Evolutionary conservation across 2,329 filamentous ascomycete genomes (phyloP).

Genomic region (Fusarium drepaniforme): DNA sequence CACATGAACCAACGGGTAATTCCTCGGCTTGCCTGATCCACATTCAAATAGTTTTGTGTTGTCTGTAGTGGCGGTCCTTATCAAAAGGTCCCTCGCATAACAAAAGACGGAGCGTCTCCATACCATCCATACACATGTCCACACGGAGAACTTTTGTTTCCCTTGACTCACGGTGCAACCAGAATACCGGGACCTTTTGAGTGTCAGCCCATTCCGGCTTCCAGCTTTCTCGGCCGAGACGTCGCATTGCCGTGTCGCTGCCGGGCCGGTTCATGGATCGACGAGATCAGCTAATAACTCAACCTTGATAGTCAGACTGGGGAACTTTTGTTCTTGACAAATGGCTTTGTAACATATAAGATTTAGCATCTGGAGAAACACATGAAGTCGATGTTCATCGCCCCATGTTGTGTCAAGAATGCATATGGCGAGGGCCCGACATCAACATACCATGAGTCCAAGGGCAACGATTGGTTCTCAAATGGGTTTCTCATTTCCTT

Average conservation of each 20-base stretch:
- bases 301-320: neutral
- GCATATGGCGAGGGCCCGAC: neutral
- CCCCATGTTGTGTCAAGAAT: neutral
- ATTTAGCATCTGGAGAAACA: neutral
- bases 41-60: neutral
- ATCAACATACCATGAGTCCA: neutral
- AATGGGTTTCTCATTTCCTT: neutral
- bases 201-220: conserved; percentile 23
- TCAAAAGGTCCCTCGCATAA: conserved; percentile 30
- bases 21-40: conserved; percentile 13
- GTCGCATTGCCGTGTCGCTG: neutral
- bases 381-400: neutral
- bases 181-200: conserved; percentile 31
- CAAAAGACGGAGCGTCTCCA: conserved; percentile 23
- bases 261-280: neutral
- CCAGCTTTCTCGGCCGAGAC: conserved; percentile 15
- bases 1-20: too few species aligned
- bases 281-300: neutral
- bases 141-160: conserved; percentile 37
- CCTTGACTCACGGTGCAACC: conserved; percentile 20
- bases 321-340: neutral
- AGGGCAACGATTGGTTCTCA: neutral
- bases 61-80: neutral
- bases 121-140: neutral
- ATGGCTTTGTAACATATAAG: neutral